Conservation (phyloP, 192 early-diverging fungal species). For the Chytriomyces confervae region DNA sequence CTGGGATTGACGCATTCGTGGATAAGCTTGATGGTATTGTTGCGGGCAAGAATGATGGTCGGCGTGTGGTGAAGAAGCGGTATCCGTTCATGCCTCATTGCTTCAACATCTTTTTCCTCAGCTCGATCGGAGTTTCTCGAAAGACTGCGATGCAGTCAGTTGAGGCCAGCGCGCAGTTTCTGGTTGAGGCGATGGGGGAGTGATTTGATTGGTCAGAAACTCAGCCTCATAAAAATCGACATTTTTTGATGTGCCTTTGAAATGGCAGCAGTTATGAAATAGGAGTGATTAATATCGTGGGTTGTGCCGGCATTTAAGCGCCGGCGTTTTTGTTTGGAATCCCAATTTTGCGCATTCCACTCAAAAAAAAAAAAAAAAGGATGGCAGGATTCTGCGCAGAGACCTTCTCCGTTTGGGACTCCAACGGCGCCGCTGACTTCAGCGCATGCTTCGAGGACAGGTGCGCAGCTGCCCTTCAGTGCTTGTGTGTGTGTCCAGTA, state of each 20-base stretch:
- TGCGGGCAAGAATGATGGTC: not conserved
- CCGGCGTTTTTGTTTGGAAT: not conserved
- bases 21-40: slow-evolving; percentile 7
- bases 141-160: slow-evolving; percentile 2
- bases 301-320: not conserved
- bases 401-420: slow-evolving; percentile 20
- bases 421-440: slow-evolving; percentile 20
- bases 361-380: not conserved
- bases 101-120: slow-evolving; percentile 5
- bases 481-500: not conserved
- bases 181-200: not conserved
- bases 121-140: not conserved
- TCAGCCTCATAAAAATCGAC: not conserved
- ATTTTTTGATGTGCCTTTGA: not conserved
- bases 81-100: slow-evolving; percentile 24
- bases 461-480: not conserved
- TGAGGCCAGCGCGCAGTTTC: not conserved
- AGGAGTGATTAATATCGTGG: not conserved
- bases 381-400: slow-evolving; percentile 5
- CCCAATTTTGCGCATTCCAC: not conserved
- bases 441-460: slow-evolving; percentile 30
- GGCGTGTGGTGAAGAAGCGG: slow-evolving; percentile 14
- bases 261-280: not conserved
- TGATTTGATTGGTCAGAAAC: too few species aligned
- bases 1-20: slow-evolving; percentile 20